Percentiles rank a stretch among this genome's conserved stretches.
Evolutionary conservation across 352 stramenopile species (phyloP).

Genomic region (Discostella stelligera): DNA sequence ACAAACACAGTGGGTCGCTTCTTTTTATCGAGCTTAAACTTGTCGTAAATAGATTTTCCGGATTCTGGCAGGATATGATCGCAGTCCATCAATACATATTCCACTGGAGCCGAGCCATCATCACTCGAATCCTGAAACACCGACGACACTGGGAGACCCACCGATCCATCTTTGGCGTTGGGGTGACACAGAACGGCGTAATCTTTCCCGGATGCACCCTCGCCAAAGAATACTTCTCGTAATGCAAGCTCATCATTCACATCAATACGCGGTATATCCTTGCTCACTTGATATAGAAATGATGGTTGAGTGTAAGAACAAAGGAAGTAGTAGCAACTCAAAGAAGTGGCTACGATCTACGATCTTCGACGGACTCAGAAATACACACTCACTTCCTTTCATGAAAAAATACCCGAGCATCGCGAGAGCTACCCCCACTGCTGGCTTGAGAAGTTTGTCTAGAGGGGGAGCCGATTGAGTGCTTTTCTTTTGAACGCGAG

Average conservation of each 20-base stretch:
- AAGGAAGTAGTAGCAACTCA: background rate
- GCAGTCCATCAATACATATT: conserved; percentile 75
- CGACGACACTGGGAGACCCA: conserved; percentile 54
- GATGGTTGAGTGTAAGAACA: background rate
- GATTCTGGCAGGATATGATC: conserved; percentile 57
- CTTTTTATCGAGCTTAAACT: conserved; percentile 73
- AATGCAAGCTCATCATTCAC: conserved; percentile 65
- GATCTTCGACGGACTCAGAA: background rate
- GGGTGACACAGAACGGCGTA: conserved; percentile 73
- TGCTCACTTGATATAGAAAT: conserved; percentile 15
- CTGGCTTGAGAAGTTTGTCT: conserved; percentile 68
- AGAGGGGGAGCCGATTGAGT: conserved; percentile 52
- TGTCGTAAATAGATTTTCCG: conserved; percentile 71
- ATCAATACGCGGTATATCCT: conserved; percentile 69
- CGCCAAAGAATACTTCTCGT: conserved; percentile 74
- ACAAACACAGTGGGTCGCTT: conserved; percentile 74
- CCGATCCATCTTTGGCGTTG: conserved; percentile 43
- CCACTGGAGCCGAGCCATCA: conserved; percentile 51
- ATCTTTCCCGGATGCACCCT: conserved; percentile 56
- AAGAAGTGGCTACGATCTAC: background rate
- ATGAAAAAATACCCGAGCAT: conserved; percentile 75
- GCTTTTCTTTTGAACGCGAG: conserved; percentile 41
- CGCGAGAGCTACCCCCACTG: conserved; percentile 58
- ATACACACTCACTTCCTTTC: conserved; percentile 40
- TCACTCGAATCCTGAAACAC: conserved; percentile 72